Evolutionary conservation across 257 asterid species (phyloP).

Genomic region (Datura wrightii): DNA sequence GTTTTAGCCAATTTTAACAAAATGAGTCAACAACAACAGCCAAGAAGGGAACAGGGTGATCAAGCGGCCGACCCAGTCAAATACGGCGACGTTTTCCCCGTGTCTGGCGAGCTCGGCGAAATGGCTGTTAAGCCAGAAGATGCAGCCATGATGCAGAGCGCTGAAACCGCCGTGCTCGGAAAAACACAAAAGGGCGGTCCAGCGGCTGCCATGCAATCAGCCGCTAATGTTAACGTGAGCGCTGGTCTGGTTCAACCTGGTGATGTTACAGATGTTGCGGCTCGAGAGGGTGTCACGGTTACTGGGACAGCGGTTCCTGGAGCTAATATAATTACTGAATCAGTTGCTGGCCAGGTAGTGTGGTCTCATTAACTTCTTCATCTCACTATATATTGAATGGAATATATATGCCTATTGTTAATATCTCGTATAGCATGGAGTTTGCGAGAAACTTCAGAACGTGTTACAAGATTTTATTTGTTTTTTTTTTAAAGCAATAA

Average conservation of each 20-base stretch:
- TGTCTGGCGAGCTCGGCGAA: slow-evolving; percentile 59
- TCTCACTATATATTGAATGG: no score
- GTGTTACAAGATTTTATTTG: no score
- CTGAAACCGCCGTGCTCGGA: slow-evolving; percentile 58
- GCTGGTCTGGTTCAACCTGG: slow-evolving; percentile 59
- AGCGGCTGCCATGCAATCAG: slow-evolving; percentile 69
- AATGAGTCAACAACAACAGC: slow-evolving; percentile 68
- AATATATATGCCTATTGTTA: no score
- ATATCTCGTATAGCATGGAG: no score
- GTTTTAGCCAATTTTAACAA: background rate
- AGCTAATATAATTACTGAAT: slow-evolving; percentile 57
- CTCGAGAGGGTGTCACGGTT: slow-evolving; percentile 51
- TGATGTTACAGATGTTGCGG: slow-evolving; percentile 48
- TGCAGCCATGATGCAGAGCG: slow-evolving; percentile 78
- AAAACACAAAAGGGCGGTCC: slow-evolving; percentile 61
- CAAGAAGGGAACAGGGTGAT: slow-evolving; percentile 41
- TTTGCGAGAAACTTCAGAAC: no score
- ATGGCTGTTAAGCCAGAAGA: slow-evolving; percentile 65
- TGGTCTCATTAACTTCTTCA: no score
- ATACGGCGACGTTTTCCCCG: slow-evolving; percentile 64
- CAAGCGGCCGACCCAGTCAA: slow-evolving; percentile 50
- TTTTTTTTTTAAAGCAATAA: no score
- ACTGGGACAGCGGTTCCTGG: slow-evolving; percentile 55
- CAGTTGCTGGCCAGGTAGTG: slow-evolving; percentile 66
- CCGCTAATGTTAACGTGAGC: slow-evolving; percentile 58